Base-by-base conservation (phyloP, 129 eudicot genomes). In the Kitagawia praeruptora region DNA sequence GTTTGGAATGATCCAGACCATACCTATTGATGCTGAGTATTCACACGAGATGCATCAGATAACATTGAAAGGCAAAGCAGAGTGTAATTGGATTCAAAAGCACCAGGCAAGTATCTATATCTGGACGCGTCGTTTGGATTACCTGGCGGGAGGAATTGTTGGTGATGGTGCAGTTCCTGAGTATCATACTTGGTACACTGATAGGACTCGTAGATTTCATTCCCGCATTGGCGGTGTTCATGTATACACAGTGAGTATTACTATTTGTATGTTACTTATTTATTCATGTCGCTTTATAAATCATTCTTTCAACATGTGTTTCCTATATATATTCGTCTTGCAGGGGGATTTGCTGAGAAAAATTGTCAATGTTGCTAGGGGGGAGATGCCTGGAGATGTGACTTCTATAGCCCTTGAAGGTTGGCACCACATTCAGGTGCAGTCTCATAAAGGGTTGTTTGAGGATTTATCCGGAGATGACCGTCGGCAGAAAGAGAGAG, bases 381-480 rank as follows among this genome's bases (percentile, higher is more conserved):
- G 73, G 9, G 73, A 27, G 18, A 67, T 67, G 31, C 73, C 73
- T 31, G 73, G 73, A 16, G 73, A 67, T 67, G 73, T 67, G 73
- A 67, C 40, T 31, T 67, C 73, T 34, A 67, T 67, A 27, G 73
- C 73, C 73, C 39, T 34, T 28, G 73, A 67, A 34, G 73, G 73
- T 67, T 67, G 73, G 73, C 73, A 18, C 73, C 73, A 27, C 73
- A 67, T 67, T 67, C 73, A 67, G 41, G 73, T 27, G 73, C 73
- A 67, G 42, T 67, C 73, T 31, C 73, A 67, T 34, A 3, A 31
- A 15, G 73, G 73, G 41, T 67, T 67, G 23, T 67, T 67, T 67
- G 41, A 34, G 41, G 73, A 67, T 34, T 67, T 67, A 5, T 21
- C 41, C 23, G 6, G 5, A 2, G 73, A 67, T 1, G 41, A 28